Evolutionary conservation across 2,329 filamentous ascomycete species (phyloP).

Genomic region (Teratosphaeria pseudoeucalypti): DNA sequence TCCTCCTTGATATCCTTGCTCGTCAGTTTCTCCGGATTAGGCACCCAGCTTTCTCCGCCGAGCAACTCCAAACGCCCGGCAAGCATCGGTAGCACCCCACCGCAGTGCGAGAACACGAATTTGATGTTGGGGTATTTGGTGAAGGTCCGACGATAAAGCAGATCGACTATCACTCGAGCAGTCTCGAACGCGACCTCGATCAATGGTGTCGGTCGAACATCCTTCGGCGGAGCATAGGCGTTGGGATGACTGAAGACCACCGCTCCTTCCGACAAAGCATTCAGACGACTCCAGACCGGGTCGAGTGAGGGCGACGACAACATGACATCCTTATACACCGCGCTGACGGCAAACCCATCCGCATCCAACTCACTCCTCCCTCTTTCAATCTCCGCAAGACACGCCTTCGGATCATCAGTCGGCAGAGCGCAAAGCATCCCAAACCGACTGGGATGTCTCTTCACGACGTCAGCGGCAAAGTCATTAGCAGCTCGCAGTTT

Average conservation of each 20-base stretch:
- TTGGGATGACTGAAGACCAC: constrained; percentile 1
- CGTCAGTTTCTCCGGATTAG: constrained; percentile 1
- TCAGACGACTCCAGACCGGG: background rate
- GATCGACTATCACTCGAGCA: background rate
- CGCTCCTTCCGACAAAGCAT: background rate
- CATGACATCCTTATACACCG: background rate
- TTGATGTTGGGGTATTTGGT: background rate
- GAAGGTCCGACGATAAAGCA: constrained; percentile 1
- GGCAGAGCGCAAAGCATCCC: constrained; percentile 1
- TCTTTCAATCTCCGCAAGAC: background rate
- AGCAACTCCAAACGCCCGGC: background rate
- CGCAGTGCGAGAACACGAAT: constrained; percentile 2
- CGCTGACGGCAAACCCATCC: background rate
- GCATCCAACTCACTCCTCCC: background rate
- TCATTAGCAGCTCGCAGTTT: background rate
- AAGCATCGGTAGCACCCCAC: background rate
- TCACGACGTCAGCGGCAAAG: background rate
- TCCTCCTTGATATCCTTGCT: background rate
- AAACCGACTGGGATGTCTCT: constrained; percentile 1
- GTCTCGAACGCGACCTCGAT: background rate
- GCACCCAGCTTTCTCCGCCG: background rate
- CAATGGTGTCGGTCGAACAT: background rate
- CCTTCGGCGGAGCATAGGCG: background rate
- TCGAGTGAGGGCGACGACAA: background rate
- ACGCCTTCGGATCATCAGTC: background rate